These are phyloP conservation scores for Spathaspora girioi DNA, from an alignment of 805 yeast genomes.

Conservation along the genomic window DNA sequence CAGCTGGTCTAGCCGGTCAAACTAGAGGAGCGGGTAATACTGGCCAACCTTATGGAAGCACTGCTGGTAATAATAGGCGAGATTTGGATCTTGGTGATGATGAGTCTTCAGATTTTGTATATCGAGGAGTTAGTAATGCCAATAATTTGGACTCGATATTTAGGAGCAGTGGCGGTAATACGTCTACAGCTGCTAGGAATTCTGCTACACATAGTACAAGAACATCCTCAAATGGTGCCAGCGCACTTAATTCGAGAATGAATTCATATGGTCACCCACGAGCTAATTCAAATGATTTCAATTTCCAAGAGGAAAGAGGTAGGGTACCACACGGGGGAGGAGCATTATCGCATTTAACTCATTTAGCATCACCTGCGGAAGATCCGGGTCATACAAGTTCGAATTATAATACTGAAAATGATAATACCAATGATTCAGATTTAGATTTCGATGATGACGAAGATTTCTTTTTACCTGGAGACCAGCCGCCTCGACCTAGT, in stretches of 20 bases:
- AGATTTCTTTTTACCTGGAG: constrained; percentile 8
- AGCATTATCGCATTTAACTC: background rate
- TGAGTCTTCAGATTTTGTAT: constrained; percentile 29
- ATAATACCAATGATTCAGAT: constrained; percentile 5
- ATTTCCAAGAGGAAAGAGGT: constrained; percentile 14
- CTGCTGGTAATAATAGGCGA: constrained; percentile 4
- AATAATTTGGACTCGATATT: constrained; percentile 41
- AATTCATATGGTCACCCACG: constrained; percentile 24
- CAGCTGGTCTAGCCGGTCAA: constrained; percentile 9
- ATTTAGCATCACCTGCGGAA: background rate
- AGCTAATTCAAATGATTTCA: constrained; percentile 18
- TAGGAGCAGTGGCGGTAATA: constrained; percentile 15
- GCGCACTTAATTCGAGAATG: constrained; percentile 20
- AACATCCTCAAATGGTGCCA: constrained; percentile 6
- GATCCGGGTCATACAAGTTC: background rate
- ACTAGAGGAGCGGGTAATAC: constrained; percentile 13
- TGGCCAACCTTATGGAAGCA: constrained; percentile 10
- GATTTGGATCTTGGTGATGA: constrained; percentile 7
- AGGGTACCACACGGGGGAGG: background rate
- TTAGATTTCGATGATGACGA: constrained; percentile 9
- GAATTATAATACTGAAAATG: constrained; percentile 1
- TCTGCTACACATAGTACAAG: constrained; percentile 8
- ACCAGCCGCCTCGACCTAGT: background rate
- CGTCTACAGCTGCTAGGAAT: constrained; percentile 13
- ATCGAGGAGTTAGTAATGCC: constrained; percentile 41